Evolutionary conservation across 2,329 filamentous ascomycete genomes (phyloP).

Genomic region (Harringtonia aguacate): DNA sequence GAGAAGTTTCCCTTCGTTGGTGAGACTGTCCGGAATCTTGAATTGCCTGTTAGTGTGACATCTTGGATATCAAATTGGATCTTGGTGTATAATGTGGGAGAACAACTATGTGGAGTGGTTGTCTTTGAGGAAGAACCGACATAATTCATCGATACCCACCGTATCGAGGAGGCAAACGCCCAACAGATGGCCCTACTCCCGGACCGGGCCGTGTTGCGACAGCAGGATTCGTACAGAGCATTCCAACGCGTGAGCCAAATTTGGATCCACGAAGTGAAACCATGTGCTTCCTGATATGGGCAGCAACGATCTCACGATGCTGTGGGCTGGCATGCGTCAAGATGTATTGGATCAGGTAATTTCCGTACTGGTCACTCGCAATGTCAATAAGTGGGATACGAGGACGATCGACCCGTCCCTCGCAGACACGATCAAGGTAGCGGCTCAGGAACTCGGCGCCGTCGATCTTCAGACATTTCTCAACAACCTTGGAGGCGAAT

Average conservation of each 20-base stretch:
- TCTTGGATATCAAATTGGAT: no score
- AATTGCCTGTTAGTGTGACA: no score
- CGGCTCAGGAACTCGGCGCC: constrained; percentile 81
- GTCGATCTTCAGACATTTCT: constrained; percentile 97
- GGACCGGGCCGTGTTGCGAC: constrained; percentile 82
- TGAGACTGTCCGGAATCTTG: not conserved
- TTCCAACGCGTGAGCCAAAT: constrained; percentile 94
- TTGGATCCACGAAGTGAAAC: constrained; percentile 96
- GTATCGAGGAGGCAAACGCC: constrained; percentile 50
- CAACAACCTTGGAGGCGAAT: constrained; percentile 96
- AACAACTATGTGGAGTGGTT: not conserved
- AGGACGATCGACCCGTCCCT: constrained; percentile 79
- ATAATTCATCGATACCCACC: constrained; percentile 37
- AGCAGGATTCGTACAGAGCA: constrained; percentile 96
- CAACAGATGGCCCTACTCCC: constrained; percentile 58
- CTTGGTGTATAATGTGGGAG: not conserved
- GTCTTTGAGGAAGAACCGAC: not conserved
- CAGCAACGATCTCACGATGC: constrained; percentile 86
- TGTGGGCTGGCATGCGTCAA: constrained; percentile 77
- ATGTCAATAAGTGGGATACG: constrained; percentile 97
- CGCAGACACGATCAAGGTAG: constrained; percentile 89
- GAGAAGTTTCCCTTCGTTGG: constrained; percentile 3
- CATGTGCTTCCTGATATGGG: constrained; percentile 98
- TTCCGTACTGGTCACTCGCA: constrained; percentile 96
- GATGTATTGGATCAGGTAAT: constrained; percentile 97